Conservation (phyloP, 2,329 filamentous ascomycete genomes). For the Alternaria ventricosa region DNA sequence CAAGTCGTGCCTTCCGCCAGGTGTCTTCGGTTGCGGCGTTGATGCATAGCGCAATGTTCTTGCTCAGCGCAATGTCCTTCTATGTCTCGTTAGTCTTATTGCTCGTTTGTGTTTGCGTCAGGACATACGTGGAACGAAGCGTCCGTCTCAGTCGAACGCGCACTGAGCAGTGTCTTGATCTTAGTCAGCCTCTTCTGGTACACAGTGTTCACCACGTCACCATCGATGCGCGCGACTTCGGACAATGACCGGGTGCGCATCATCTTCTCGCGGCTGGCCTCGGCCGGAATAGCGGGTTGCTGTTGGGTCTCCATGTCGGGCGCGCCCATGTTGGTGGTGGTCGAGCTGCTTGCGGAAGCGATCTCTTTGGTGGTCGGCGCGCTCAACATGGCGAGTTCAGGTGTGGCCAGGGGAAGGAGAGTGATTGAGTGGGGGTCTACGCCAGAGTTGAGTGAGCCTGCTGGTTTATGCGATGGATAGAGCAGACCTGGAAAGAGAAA, state of each 20-base stretch:
- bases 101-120: not conserved
- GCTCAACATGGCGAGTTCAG: not conserved
- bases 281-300: not conserved
- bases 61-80: not conserved
- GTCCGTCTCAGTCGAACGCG: not conserved
- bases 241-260: not conserved
- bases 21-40: not conserved
- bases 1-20: not conserved
- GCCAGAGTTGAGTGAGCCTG: not conserved
- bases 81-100: not conserved
- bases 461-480: not conserved
- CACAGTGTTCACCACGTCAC: no score
- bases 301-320: not conserved
- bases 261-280: not conserved
- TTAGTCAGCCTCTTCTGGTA: not conserved
- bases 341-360: not conserved
- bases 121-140: not conserved
- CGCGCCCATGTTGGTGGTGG: not conserved
- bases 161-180: not conserved
- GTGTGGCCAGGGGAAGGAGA: not conserved
- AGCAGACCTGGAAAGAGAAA: not conserved
- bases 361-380: no score
- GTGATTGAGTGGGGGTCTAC: not conserved
- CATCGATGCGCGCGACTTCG: not conserved
- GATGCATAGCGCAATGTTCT: not conserved